Evolutionary conservation across 2,329 filamentous ascomycete genomes (phyloP).

Genomic region (Ophiostoma ulmi): DNA sequence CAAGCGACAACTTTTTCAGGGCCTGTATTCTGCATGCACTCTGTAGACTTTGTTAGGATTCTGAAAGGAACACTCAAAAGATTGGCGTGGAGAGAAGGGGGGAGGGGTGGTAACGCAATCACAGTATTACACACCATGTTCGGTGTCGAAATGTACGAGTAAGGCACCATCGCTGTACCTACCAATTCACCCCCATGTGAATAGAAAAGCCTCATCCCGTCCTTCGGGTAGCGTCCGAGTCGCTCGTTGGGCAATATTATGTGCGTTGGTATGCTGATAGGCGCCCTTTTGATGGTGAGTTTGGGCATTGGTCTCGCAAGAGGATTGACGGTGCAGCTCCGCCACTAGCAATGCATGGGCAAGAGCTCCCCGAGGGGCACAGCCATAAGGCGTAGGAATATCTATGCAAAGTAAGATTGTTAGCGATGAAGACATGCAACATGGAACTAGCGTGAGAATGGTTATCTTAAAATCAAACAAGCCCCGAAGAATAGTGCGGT

Average conservation of each 20-base stretch:
- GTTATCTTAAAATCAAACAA: not conserved
- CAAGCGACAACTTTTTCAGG: not conserved
- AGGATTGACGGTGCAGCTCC: not conserved
- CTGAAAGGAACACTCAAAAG: not conserved
- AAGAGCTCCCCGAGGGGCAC: not conserved
- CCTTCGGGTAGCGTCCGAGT: constrained; percentile 23
- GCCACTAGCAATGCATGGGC: not conserved
- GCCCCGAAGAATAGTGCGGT: not conserved
- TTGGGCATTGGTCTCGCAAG: not conserved
- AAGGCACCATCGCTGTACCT: constrained; percentile 23
- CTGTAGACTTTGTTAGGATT: not conserved
- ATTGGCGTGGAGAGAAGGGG: not conserved
- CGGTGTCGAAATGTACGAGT: constrained; percentile 18
- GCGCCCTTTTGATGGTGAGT: not conserved
- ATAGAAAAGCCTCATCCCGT: constrained; percentile 18
- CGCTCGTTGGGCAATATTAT: constrained; percentile 22
- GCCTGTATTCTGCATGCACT: not conserved
- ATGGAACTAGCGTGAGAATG: not conserved
- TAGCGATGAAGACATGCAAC: not conserved
- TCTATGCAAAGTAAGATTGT: not conserved
- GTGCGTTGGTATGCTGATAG: not conserved
- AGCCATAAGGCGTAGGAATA: not conserved
- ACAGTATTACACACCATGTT: constrained; percentile 13
- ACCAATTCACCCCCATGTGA: constrained; percentile 16
- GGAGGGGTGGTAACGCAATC: constrained; percentile 9